Conservation (phyloP, 805 yeast genomes). For the Wickerhamiella occidentalis region DNA sequence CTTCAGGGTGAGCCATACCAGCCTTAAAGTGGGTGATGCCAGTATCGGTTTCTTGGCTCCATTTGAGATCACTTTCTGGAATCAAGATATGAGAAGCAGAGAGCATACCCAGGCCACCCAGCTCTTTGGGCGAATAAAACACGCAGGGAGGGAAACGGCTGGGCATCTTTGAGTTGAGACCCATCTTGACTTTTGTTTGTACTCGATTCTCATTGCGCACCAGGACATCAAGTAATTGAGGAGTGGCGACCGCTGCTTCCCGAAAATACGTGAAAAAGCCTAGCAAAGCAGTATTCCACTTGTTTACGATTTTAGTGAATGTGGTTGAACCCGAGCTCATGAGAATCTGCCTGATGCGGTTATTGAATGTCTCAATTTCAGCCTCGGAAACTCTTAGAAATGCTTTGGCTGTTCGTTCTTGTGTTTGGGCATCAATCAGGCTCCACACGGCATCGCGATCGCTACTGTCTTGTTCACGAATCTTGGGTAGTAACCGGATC, state of each 20-base stretch:
- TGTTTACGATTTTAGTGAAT: conserved; percentile 83
- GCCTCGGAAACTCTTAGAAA: conserved; percentile 69
- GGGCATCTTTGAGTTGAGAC: conserved; percentile 96
- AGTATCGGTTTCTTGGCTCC: conserved; percentile 88
- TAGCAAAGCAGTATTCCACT: conserved; percentile 89
- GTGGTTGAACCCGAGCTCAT: conserved; percentile 96
- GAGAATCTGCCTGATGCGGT: conserved; percentile 73
- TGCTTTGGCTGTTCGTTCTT: conserved; percentile 83
- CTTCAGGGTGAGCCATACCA: conserved; percentile 74
- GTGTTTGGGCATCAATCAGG: conserved; percentile 52
- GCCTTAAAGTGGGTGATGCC: conserved; percentile 90
- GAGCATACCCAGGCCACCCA: conserved; percentile 96
- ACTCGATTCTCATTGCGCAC: conserved; percentile 89
- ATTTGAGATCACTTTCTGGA: conserved; percentile 81
- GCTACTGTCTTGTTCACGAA: conserved; percentile 43
- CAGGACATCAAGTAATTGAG: conserved; percentile 58
- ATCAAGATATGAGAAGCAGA: conserved; percentile 93
- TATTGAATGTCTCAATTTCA: conserved; percentile 68
- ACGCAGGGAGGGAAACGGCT: conserved; percentile 98
- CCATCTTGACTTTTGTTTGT: conserved; percentile 88
- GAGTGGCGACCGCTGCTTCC: conserved; percentile 84
- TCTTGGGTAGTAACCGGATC: conserved; percentile 70
- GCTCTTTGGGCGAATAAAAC: conserved; percentile 91
- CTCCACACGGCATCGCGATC: conserved; percentile 86
- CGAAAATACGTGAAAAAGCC: conserved; percentile 81